These are phyloP conservation scores for Annulohypoxylon truncatum DNA, from an alignment of 2,329 filamentous ascomycete species.

Conservation along the genomic window DNA sequence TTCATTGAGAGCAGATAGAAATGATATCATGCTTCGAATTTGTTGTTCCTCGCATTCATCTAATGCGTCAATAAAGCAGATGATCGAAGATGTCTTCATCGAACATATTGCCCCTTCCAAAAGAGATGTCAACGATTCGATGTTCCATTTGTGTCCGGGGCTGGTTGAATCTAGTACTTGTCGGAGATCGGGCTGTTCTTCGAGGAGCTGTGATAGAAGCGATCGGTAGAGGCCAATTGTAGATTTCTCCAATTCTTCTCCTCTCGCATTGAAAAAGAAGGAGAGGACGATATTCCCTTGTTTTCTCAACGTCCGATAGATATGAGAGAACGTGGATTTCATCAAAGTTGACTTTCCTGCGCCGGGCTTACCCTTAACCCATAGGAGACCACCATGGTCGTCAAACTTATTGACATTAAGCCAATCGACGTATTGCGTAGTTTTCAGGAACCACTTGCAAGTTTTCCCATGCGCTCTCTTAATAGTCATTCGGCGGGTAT, in stretches of 20 bases:
- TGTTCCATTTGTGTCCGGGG: conserved; percentile 8
- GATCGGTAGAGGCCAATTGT: conserved; percentile 61
- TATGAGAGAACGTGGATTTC: conserved; percentile 48
- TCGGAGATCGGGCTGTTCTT: conserved; percentile 48
- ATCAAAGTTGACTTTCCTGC: conserved; percentile 51
- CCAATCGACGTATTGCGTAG: conserved; percentile 51
- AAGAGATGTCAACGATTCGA: conserved; percentile 8
- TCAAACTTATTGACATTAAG: conserved; percentile 40
- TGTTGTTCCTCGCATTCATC: conserved; percentile 41
- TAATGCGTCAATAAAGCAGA: conserved; percentile 34
- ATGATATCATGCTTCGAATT: conserved; percentile 37
- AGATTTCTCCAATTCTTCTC: conserved; percentile 56
- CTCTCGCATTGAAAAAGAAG: conserved; percentile 64
- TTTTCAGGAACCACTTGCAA: conserved; percentile 45
- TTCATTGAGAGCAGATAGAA: conserved; percentile 26
- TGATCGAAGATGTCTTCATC: neutral
- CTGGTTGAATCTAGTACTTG: conserved; percentile 43
- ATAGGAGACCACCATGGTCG: conserved; percentile 54
- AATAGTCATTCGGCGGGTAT: conserved; percentile 32
- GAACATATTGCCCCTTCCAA: conserved; percentile 5
- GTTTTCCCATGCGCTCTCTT: conserved; percentile 41
- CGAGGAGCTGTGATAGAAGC: conserved; percentile 58
- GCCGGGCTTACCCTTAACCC: conserved; percentile 57
- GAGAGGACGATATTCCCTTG: conserved; percentile 37
- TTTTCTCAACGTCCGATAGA: conserved; percentile 35